phyloP scores from a whole-genome alignment of 345 rosid genomes.

The Rhodamnia rubescens region DNA sequence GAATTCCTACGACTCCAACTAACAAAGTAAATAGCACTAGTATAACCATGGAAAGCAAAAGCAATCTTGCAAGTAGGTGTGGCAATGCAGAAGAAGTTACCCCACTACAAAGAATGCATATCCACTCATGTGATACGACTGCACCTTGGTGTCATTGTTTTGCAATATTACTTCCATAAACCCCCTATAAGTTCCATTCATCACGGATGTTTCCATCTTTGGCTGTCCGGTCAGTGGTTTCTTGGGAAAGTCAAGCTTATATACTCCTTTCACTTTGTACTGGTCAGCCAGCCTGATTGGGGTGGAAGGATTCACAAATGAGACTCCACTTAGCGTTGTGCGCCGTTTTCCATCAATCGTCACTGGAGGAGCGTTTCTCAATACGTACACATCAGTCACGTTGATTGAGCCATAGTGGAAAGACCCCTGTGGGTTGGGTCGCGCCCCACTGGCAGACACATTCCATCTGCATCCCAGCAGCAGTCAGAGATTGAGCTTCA shows the following conservation, averaged over 20 bases:
- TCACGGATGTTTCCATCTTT: constrained; percentile 61
- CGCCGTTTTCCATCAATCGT: constrained; percentile 53
- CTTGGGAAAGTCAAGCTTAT: constrained; percentile 84
- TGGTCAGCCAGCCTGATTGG: constrained; percentile 93
- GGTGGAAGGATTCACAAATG: constrained; percentile 80
- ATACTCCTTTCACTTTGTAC: constrained; percentile 66
- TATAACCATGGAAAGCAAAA: neutral
- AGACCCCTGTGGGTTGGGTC: constrained; percentile 98
- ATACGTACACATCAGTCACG: constrained; percentile 73
- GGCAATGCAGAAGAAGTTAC: constrained; percentile 20
- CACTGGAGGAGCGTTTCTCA: constrained; percentile 68
- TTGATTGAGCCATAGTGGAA: constrained; percentile 93
- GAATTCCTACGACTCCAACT: neutral
- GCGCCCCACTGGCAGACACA: constrained; percentile 96
- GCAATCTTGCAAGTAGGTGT: neutral
- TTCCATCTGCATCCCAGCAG: constrained; percentile 59
- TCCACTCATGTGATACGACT: constrained; percentile 86
- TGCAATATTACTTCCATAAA: constrained; percentile 93
- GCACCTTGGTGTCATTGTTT: constrained; percentile 94
- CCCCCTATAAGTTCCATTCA: constrained; percentile 89
- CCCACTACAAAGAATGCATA: constrained; percentile 93
- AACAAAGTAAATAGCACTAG: neutral
- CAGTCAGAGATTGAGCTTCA: neutral
- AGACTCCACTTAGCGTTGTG: constrained; percentile 73
- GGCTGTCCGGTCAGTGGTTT: constrained; percentile 72